These are phyloP conservation scores for Zangia roseola DNA, from an alignment of 768 basidiomycete species.

Conservation along the genomic window DNA sequence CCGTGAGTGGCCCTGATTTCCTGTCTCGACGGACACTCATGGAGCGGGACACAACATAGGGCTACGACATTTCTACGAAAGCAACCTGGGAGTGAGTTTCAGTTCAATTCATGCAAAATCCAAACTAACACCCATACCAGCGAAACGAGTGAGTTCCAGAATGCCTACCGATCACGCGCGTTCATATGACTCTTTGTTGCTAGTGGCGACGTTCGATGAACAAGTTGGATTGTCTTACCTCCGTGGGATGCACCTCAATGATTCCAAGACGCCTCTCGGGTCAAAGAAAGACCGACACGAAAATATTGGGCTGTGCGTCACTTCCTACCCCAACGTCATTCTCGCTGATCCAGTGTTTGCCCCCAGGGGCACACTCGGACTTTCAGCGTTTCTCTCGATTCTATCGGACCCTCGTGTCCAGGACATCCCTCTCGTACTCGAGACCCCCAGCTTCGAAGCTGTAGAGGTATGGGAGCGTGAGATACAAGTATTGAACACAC, in stretches of 20 bases:
- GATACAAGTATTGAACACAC: slow-evolving; percentile 55
- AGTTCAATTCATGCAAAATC: not conserved
- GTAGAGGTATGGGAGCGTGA: slow-evolving; percentile 73
- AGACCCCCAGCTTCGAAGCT: slow-evolving; percentile 73
- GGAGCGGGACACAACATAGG: slow-evolving; percentile 38
- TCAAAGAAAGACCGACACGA: slow-evolving; percentile 80
- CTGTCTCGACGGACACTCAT: not conserved
- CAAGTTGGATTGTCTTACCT: slow-evolving; percentile 72
- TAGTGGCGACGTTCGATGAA: slow-evolving; percentile 66
- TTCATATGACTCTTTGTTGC: not conserved
- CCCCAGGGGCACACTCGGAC: slow-evolving; percentile 63
- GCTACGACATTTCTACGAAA: slow-evolving; percentile 76
- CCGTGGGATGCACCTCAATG: slow-evolving; percentile 83
- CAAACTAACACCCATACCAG: slow-evolving; percentile 10
- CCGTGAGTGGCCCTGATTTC: slow-evolving; percentile 56
- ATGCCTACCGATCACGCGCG: not conserved
- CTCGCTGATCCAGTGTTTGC: not conserved
- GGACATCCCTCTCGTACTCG: slow-evolving; percentile 75
- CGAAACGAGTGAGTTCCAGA: slow-evolving; percentile 20
- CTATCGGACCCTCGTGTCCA: slow-evolving; percentile 67
- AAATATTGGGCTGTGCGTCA: slow-evolving; percentile 76
- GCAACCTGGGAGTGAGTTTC: slow-evolving; percentile 65
- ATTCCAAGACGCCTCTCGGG: slow-evolving; percentile 63
- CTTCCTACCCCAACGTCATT: not conserved
- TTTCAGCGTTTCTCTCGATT: slow-evolving; percentile 62